Base-by-base conservation (phyloP, 371 early-diverging fungal genomes). In the Apophysomyces sp. region DNA sequence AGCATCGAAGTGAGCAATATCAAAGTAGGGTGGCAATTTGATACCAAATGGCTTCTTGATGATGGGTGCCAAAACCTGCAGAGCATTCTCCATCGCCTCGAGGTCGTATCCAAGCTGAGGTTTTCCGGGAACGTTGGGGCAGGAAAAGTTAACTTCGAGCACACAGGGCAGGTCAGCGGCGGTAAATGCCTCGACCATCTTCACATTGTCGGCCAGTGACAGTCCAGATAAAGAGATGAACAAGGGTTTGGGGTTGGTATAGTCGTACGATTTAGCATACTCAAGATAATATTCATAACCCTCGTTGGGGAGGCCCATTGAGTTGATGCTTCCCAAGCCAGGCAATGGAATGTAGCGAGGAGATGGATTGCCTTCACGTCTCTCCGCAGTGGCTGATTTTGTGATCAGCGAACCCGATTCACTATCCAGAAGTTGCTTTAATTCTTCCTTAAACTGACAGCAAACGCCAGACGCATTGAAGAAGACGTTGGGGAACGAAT, bases 11-110 rank as follows among this genome's bases (percentile, higher is more conserved):
- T 81, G 81, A 52, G 78, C 78, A 62, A 78, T 78, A 44, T 81
- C 78, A 62, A 81, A 78, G 60, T 78, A 81, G 61, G 81, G 81
- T 18, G 81, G 78, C 27, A 81, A 59, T 63, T 81, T 81, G 68
- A 81, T 74, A 65, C 81, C 81, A 58, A 80, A 80, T 9, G 81
- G 78, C 59, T 76, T 73, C 49, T 76, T 71, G 61, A 81, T 73
- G 2, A 81, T 58, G 21, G 78, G 81, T 28, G 78, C 77, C 57
- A 81, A 67, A 4, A 68, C 68, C 24, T 62, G 58, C 54, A 81
- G 60, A 13, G 76, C 73, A 13, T 65, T 58, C n/a, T 74, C 77
- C 78, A 81, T 78, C 52, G 76, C 78, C 56, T 78, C 78, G 37
- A 78, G 57, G 56, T 81, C 81, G 41, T 81, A 81, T 12, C 78